These are phyloP conservation scores for Entelexis paramagnoliae DNA, from an alignment of 1,139 yeast species.

Conservation along the genomic window DNA sequence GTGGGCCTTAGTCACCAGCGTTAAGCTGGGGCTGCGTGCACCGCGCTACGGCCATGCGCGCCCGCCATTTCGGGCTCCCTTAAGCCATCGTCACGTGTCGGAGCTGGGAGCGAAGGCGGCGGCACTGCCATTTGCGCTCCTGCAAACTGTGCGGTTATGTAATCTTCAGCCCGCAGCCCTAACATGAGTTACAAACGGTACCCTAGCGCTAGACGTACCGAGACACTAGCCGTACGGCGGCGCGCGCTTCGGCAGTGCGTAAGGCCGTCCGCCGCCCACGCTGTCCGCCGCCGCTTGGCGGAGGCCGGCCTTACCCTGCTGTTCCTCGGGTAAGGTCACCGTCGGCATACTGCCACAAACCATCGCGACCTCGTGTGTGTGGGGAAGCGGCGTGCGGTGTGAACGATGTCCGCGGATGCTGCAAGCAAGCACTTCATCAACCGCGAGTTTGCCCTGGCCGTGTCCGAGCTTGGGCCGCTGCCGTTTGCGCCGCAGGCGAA, in stretches of 20 bases:
- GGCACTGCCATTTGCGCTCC: too few species aligned
- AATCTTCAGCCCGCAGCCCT: conserved; percentile 12
- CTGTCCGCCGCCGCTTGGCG: too few species aligned
- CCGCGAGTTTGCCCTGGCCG: conserved; percentile 19
- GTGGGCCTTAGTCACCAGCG: conserved; percentile 20
- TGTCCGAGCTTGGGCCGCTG: conserved; percentile 9
- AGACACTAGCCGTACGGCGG: too few species aligned
- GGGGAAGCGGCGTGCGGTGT: not conserved
- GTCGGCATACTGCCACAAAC: not conserved
- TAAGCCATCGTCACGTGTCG: not conserved
- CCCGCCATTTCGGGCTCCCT: not conserved
- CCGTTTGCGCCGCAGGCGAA: conserved; percentile 9
- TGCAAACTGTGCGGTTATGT: not conserved
- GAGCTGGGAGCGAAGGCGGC: not conserved
- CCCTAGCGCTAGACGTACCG: too few species aligned
- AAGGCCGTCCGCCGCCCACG: too few species aligned
- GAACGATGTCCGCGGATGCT: conserved; percentile 3
- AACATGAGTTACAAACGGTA: not conserved
- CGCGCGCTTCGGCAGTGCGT: not conserved
- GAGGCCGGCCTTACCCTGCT: not conserved
- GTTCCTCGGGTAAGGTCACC: not conserved
- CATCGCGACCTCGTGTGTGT: not conserved
- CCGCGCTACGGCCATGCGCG: not conserved
- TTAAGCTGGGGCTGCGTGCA: conserved; percentile 5
- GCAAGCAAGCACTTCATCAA: conserved; percentile 22